phyloP scores from a whole-genome alignment of 192 early-diverging fungal species.

The Umbelopsis sp. region DNA sequence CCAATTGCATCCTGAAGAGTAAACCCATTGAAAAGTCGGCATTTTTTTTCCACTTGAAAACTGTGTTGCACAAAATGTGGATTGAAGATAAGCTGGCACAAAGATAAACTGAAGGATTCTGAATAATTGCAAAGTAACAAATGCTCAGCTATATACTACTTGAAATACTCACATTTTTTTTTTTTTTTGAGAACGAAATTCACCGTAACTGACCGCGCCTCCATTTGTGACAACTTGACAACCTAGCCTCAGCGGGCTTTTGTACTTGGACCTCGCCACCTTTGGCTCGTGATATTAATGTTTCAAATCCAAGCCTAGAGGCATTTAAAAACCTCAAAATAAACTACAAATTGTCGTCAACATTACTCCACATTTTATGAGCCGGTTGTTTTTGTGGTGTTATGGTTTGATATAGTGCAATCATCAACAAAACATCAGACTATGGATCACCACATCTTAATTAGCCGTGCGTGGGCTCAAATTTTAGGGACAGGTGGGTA shows the following conservation, averaged over 20 bases:
- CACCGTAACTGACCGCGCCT: neutral
- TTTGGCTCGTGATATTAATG: neutral
- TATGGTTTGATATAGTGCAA: too few species aligned
- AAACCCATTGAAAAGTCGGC: conserved; percentile 14
- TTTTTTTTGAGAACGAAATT: neutral
- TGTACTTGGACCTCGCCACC: neutral
- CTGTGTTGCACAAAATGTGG: neutral
- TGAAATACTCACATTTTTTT: neutral
- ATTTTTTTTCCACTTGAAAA: neutral
- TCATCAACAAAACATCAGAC: too few species aligned
- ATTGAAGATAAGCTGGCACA: neutral
- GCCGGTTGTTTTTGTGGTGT: too few species aligned
- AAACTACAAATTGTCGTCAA: too few species aligned
- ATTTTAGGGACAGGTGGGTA: too few species aligned
- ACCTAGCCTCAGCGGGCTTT: conserved; percentile 3
- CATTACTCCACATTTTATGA: too few species aligned
- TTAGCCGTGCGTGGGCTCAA: too few species aligned
- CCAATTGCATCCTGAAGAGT: conserved; percentile 20
- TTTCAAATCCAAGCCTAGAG: too few species aligned
- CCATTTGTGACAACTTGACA: neutral
- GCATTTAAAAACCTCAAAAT: too few species aligned
- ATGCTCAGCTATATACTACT: neutral
- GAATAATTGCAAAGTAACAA: neutral
- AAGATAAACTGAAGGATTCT: neutral
- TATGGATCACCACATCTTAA: too few species aligned